Percentiles rank a stretch among this genome's conserved stretches.
phyloP scores from a whole-genome alignment of 2,329 filamentous ascomycete genomes.

The Beauveria asiatica region DNA sequence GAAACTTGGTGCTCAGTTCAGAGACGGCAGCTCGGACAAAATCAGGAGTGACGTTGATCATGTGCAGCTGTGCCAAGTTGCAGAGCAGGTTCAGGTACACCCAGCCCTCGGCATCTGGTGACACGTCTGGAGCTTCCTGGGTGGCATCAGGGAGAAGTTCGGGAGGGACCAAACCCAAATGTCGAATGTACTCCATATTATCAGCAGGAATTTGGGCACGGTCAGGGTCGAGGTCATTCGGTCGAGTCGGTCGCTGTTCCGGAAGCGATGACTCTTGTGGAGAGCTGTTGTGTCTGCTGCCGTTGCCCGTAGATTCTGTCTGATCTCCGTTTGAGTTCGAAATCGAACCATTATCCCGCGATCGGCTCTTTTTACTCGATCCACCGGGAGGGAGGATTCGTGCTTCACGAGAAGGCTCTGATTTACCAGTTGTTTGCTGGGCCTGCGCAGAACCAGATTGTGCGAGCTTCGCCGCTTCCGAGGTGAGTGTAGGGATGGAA shows the following conservation, averaged over 20 bases:
- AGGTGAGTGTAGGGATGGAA: neutral
- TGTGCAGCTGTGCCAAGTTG: slow-evolving; percentile 77
- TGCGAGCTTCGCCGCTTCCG: neutral
- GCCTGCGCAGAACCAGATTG: neutral
- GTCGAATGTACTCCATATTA: slow-evolving; percentile 72
- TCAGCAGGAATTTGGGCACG: slow-evolving; percentile 67
- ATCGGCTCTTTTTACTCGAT: slow-evolving; percentile 30
- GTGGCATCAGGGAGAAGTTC: slow-evolving; percentile 39
- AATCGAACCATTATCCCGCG: slow-evolving; percentile 34
- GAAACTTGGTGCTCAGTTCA: slow-evolving; percentile 65
- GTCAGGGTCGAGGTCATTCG: slow-evolving; percentile 68
- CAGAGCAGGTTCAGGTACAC: slow-evolving; percentile 73
- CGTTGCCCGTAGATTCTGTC: slow-evolving; percentile 32
- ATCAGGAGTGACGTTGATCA: slow-evolving; percentile 70
- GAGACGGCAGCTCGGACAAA: slow-evolving; percentile 67
- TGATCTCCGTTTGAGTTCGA: slow-evolving; percentile 42
- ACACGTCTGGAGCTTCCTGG: slow-evolving; percentile 34
- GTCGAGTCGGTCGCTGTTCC: slow-evolving; percentile 70
- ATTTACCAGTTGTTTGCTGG: neutral
- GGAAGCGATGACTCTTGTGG: slow-evolving; percentile 34
- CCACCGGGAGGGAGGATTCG: slow-evolving; percentile 32
- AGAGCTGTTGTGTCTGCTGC: slow-evolving; percentile 30
- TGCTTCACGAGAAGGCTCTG: slow-evolving; percentile 39
- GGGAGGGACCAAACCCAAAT: slow-evolving; percentile 58
- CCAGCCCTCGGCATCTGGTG: slow-evolving; percentile 64